These are phyloP conservation scores for Metschnikowia baotianmanensis DNA, from an alignment of 805 yeast genomes.

Conservation along the genomic window DNA sequence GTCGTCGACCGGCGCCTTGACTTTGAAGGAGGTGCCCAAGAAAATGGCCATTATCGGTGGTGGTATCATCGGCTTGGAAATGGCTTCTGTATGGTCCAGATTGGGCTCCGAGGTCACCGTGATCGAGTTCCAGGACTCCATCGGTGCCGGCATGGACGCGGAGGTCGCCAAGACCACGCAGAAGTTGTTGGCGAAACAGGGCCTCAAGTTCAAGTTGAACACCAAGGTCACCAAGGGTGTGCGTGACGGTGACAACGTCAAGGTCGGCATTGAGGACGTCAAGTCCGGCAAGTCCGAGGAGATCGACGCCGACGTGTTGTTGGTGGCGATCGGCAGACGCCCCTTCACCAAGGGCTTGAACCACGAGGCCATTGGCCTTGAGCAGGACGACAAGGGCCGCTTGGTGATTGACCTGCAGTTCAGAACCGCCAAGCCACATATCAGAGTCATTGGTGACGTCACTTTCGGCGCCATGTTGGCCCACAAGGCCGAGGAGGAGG, in stretches of 20 bases:
- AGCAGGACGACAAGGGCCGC: conserved; percentile 88
- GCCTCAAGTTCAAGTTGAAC: conserved; percentile 86
- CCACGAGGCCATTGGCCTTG: conserved; percentile 86
- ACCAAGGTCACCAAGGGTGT: conserved; percentile 88
- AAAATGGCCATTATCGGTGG: conserved; percentile 93
- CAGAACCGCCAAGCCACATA: conserved; percentile 88
- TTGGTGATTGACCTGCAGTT: conserved; percentile 91
- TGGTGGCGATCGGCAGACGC: conserved; percentile 98
- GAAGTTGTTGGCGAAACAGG: conserved; percentile 91
- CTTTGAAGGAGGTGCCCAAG: conserved; percentile 88
- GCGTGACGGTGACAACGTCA: conserved; percentile 85
- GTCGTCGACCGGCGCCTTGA: conserved; percentile 88
- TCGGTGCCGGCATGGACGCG: conserved; percentile 98
- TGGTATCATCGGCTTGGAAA: conserved; percentile 98
- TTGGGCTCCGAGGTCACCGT: conserved; percentile 95
- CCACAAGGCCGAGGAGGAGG: conserved; percentile 99
- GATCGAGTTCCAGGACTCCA: conserved; percentile 82
- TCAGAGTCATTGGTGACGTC: conserved; percentile 96
- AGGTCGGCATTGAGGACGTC: conserved; percentile 83
- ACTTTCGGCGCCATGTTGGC: conserved; percentile 99
- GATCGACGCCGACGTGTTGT: conserved; percentile 85
- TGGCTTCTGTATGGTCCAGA: conserved; percentile 97
- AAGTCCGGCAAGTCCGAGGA: conserved; percentile 79
- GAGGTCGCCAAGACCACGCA: conserved; percentile 91
- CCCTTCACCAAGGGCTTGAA: conserved; percentile 90